phyloP scores from a whole-genome alignment of 352 stramenopile species.

The Globisporangium cylindrosporum region DNA sequence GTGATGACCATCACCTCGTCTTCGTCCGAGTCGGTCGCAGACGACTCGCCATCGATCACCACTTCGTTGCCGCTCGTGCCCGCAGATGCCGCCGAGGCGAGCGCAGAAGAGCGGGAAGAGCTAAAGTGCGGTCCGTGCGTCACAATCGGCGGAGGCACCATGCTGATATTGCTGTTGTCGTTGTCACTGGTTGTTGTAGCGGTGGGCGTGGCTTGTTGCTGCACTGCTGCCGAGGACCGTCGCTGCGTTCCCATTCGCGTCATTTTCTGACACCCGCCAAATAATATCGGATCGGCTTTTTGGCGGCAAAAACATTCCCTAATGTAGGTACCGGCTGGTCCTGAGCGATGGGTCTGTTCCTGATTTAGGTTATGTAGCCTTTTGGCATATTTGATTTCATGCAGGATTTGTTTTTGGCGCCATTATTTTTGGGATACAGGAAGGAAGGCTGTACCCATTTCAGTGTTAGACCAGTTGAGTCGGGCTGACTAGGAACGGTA shows the following conservation, averaged over 20 bases:
- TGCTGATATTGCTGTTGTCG: background rate
- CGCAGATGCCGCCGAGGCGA: background rate
- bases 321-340: background rate
- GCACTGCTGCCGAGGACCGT: background rate
- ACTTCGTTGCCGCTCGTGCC: conserved; percentile 39
- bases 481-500: background rate
- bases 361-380: background rate
- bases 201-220: background rate
- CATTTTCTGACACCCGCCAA: background rate
- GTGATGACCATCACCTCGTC: conserved; percentile 56
- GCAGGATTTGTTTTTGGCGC: background rate
- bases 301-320: conserved; percentile 2
- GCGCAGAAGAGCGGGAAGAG: background rate
- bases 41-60: conserved; percentile 70
- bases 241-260: conserved; percentile 4
- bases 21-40: conserved; percentile 43
- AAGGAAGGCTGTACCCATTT: background rate
- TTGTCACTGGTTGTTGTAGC: background rate
- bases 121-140: background rate
- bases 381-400: too few relatives aligned
- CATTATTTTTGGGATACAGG: background rate
- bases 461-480: background rate
- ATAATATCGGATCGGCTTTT: background rate
- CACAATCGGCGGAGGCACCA: background rate
- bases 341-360: background rate